Percentiles rank a stretch among this genome's conserved stretches.
Conservation (phyloP, 176 grass and related monocot species). For the Tillandsia fasciculata region DNA sequence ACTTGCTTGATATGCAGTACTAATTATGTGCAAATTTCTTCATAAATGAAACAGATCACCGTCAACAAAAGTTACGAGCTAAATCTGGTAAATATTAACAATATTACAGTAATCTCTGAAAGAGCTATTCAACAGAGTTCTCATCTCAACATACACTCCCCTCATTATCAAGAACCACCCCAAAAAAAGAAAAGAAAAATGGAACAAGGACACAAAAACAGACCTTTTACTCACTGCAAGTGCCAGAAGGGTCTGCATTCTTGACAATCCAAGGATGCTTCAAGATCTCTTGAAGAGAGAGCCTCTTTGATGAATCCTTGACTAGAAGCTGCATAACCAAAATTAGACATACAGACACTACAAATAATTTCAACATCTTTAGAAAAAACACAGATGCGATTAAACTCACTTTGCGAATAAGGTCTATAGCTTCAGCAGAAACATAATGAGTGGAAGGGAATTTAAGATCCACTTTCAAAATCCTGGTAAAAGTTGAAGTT, state of each 20-base stretch:
- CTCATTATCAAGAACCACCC: too few relatives aligned
- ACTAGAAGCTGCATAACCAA: slow-evolving; percentile 55
- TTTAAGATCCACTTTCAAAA: slow-evolving; percentile 63
- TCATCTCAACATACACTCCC: too few relatives aligned
- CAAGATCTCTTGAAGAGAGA: slow-evolving; percentile 66
- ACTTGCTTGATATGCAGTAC: too few relatives aligned
- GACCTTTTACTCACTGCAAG: slow-evolving; percentile 36
- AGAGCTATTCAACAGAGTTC: too few relatives aligned
- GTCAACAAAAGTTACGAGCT: too few relatives aligned
- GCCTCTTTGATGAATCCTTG: slow-evolving; percentile 86
- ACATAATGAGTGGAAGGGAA: slow-evolving; percentile 54
- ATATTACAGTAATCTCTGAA: too few relatives aligned
- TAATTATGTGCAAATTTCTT: too few relatives aligned
- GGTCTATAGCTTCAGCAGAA: slow-evolving; percentile 73
- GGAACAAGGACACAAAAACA: too few relatives aligned
- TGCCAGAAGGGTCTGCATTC: slow-evolving; percentile 74
- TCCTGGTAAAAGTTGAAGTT: slow-evolving; percentile 43
- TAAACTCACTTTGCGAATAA: slow-evolving; percentile 60
- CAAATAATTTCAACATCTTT: not conserved
- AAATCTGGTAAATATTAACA: too few relatives aligned
- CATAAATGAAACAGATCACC: too few relatives aligned
- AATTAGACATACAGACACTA: not conserved
- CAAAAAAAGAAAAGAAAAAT: too few relatives aligned
- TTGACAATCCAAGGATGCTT: slow-evolving; percentile 74
- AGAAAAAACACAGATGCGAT: slow-evolving; percentile 6